Conservation (phyloP, 192 early-diverging fungal genomes). For the Obelidium mucronatum region DNA sequence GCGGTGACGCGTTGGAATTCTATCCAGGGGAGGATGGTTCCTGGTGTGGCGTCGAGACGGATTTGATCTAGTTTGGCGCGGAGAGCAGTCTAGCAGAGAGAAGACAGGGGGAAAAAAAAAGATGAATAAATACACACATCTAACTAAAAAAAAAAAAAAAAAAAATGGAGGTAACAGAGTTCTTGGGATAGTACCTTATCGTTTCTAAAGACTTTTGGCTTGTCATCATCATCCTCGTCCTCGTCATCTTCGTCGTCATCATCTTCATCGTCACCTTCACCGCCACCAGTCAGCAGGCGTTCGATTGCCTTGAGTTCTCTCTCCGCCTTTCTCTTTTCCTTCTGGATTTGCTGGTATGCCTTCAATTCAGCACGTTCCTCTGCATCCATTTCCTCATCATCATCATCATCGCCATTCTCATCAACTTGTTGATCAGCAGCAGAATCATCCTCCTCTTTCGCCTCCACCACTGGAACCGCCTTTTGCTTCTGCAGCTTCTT, state of each 20-base stretch:
- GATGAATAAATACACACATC: background rate
- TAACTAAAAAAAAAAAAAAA: background rate
- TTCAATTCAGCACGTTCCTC: conserved; percentile 26
- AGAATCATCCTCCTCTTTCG: conserved; percentile 21
- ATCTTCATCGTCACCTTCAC: conserved; percentile 37
- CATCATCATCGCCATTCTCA: conserved; percentile 15
- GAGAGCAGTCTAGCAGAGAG: conserved; percentile 39
- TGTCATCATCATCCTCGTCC: conserved; percentile 18
- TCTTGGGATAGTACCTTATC: conserved; percentile 10
- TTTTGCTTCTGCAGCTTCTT: conserved; percentile 40
- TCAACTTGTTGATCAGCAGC: background rate
- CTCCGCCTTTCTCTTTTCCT: conserved; percentile 47
- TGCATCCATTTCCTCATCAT: conserved; percentile 21
- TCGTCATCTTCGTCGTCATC: conserved; percentile 44
- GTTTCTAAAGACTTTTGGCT: conserved; percentile 17
- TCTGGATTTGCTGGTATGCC: conserved; percentile 36
- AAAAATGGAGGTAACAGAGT: background rate
- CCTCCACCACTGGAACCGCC: background rate
- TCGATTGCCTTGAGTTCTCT: conserved; percentile 48
- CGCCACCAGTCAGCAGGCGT: conserved; percentile 9
- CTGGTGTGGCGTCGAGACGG: conserved; percentile 35
- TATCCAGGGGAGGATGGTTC: conserved; percentile 55
- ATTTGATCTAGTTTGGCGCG: conserved; percentile 52
- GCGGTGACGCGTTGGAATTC: conserved; percentile 53
- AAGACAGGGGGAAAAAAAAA: background rate